Base-by-base conservation (phyloP, 768 basidiomycete species). In the Brasilioporus rufonigricans region DNA sequence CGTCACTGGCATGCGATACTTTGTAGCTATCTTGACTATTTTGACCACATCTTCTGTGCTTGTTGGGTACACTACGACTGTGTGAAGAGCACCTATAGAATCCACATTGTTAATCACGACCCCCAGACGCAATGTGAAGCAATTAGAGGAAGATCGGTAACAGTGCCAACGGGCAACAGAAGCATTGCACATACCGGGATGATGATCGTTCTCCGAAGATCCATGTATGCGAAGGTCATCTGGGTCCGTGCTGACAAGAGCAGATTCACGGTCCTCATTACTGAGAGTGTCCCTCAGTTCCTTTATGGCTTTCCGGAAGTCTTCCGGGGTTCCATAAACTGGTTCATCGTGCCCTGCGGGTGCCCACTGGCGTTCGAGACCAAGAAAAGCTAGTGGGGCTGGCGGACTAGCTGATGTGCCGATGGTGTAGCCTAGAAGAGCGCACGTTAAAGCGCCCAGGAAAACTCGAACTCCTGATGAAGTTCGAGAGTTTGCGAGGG, bases 11-110 rank as follows among this genome's bases (percentile, higher is more conserved):
- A 94, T 86, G 26, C 76, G 76, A 71, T 85, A 87, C 68, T 85
- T 85, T 38, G 77, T 79, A 3, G 93, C 88, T 44, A 89, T 78
- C 55, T 86, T 82, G 45, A 95, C 87, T 45, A 93, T 79, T 60
- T 81, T 78, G 38, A 87, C 85, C 1, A 96, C 91, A 60, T 96
- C 92, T 58, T 90, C 87, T 0, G 93, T 94, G 24, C 76, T 80
- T 18, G 69, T 61, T 0, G 87, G 86, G 61, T 82, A 86, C 3
- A 88, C 82, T 1, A 89, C 78, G 7, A 87, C 83, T 38, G 77
- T 82, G 45, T 84, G 86, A 8, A 65, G 61, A 29, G 69, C 64
- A 45, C 71, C 81, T 81, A 45, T 35, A 24, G 26, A 44, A 24
- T 18, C 29, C 44, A 23, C 38, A 5, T 29, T 18, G 51, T 50